A percentile compares a stretch with the other conserved stretches of the same genome.
phyloP scores from a whole-genome alignment of 805 yeast species.

The Metschnikowia colocasiae region DNA sequence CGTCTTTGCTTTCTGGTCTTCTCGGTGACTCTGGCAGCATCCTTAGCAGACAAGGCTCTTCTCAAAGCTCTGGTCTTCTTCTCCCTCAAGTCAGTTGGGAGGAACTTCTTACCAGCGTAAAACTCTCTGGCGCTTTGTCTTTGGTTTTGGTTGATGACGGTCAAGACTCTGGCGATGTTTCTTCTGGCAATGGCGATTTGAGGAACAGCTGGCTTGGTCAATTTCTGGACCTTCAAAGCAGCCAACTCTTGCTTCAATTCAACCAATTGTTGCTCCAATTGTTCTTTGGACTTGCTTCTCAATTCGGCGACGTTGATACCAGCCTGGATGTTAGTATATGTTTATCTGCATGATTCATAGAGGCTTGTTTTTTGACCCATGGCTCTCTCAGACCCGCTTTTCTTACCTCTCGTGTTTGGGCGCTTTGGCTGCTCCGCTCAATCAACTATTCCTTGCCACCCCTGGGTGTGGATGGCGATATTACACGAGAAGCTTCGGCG shows the following conservation, averaged over 20 bases:
- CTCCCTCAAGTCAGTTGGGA: conserved; percentile 98
- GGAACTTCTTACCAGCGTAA: conserved; percentile 92
- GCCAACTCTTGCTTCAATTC: conserved; percentile 97
- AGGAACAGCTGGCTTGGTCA: conserved; percentile 89
- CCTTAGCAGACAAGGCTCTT: conserved; percentile 88
- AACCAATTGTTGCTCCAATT: conserved; percentile 89
- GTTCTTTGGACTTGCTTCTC: conserved; percentile 95
- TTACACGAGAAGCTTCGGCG: no score
- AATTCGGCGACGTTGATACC: conserved; percentile 94
- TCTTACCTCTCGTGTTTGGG: no score
- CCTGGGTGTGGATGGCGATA: no score
- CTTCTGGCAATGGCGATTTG: conserved; percentile 96
- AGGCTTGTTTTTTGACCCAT: no score
- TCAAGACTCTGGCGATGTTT: conserved; percentile 97
- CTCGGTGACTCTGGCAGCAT: conserved; percentile 75
- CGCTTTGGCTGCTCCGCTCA: no score
- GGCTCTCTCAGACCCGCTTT: no score
- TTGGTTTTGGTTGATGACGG: conserved; percentile 94
- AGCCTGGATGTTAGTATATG: conserved; percentile 54
- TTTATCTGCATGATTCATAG: no score
- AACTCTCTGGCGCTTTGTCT: conserved; percentile 92
- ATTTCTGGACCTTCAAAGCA: conserved; percentile 91
- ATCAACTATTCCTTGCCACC: no score
- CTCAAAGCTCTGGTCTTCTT: conserved; percentile 99
- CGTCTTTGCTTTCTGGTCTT: conserved; percentile 88